Conservation (phyloP, 2,329 filamentous ascomycete species). For the Claviceps humidiphila region DNA sequence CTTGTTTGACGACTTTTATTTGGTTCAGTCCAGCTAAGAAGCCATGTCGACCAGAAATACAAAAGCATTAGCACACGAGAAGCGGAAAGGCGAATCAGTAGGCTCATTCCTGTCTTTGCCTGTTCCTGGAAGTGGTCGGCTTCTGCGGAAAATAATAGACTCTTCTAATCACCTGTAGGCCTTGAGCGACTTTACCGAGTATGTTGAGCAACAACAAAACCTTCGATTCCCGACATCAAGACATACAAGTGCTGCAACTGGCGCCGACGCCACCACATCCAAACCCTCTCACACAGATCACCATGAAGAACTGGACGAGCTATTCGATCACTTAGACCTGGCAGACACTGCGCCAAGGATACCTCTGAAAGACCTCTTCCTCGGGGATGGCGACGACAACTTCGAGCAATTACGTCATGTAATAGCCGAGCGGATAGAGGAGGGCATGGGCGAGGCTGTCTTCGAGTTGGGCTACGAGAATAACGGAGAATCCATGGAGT, state of each 20-base stretch:
- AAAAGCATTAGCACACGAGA: slow-evolving; percentile 61
- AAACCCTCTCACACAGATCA: slow-evolving; percentile 26
- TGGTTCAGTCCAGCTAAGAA: slow-evolving; percentile 11
- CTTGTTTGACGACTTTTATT: slow-evolving; percentile 5
- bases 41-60: slow-evolving; percentile 40
- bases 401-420: slow-evolving; percentile 50
- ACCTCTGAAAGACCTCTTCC: slow-evolving; percentile 63
- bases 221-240: slow-evolving; percentile 43
- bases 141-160: not conserved
- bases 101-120: slow-evolving; percentile 10
- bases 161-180: slow-evolving; percentile 31
- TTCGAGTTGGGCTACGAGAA: slow-evolving; percentile 91
- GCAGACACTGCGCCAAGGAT: slow-evolving; percentile 54
- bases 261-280: slow-evolving; percentile 15
- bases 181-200: slow-evolving; percentile 92
- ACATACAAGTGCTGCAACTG: slow-evolving; percentile 13
- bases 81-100: slow-evolving; percentile 78
- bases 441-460: slow-evolving; percentile 78
- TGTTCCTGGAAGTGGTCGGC: not conserved
- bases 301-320: slow-evolving; percentile 78
- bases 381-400: slow-evolving; percentile 48
- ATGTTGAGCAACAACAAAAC: slow-evolving; percentile 87
- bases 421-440: slow-evolving; percentile 56
- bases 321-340: slow-evolving; percentile 80
- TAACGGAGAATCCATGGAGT: slow-evolving; percentile 70